These are phyloP conservation scores for Russula olivacea DNA, from an alignment of 768 basidiomycete genomes.

Conservation along the genomic window DNA sequence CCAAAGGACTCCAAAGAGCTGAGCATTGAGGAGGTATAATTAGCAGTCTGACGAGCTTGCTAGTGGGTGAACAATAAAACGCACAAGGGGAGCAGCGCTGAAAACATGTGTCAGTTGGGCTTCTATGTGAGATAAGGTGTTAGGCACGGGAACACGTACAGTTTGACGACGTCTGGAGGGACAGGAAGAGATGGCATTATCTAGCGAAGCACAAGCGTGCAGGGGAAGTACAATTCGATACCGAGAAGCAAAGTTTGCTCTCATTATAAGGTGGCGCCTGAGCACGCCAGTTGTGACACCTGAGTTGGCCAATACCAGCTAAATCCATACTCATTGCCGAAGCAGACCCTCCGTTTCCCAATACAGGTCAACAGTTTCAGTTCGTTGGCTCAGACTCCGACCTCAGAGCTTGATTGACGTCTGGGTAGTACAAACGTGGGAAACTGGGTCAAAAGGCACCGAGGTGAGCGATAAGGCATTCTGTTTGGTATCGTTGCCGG, in stretches of 20 bases:
- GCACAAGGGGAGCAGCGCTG: conserved; percentile 13
- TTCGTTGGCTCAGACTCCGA: background rate
- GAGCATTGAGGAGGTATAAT: background rate
- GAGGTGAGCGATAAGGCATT: background rate
- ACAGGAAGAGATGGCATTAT: background rate
- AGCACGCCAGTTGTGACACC: background rate
- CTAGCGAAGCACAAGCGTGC: background rate
- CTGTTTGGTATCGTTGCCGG: background rate
- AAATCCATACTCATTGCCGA: background rate
- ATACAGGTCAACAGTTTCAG: background rate
- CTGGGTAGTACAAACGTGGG: background rate
- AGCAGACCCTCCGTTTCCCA: background rate
- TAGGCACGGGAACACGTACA: background rate
- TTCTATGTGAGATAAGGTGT: background rate
- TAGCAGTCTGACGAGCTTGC: background rate
- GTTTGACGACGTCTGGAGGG: background rate
- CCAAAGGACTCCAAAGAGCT: conserved; percentile 17
- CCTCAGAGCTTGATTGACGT: background rate
- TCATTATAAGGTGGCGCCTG: background rate
- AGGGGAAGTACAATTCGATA: background rate
- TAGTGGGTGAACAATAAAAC: background rate
- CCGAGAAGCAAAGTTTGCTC: no score
- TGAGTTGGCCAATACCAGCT: background rate
- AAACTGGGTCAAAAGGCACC: background rate
- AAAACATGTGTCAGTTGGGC: background rate